Evolutionary conservation across 306 rosid genomes (phyloP).

Genomic region (Oemleria cerasiformis): DNA sequence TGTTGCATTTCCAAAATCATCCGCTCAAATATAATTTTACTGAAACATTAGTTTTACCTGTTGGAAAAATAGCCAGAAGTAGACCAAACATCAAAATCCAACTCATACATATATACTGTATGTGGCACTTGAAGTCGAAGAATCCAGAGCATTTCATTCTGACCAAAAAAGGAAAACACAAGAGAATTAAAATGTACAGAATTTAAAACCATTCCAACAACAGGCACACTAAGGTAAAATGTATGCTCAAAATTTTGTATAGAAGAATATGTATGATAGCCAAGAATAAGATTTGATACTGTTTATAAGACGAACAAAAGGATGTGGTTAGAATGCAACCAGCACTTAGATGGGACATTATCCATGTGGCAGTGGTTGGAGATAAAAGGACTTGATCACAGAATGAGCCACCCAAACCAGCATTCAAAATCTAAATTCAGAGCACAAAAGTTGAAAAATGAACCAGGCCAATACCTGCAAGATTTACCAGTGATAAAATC

Average conservation of each 20-base stretch:
- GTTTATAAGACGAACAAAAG: neutral
- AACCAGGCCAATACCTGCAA: slow-evolving; percentile 63
- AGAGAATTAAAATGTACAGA: slow-evolving; percentile 5
- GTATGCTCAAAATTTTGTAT: too few relatives aligned
- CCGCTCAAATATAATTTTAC: neutral
- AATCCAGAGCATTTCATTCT: slow-evolving; percentile 73
- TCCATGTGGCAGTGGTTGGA: neutral
- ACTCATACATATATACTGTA: slow-evolving; percentile 83
- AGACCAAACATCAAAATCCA: slow-evolving; percentile 81
- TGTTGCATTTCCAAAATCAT: neutral
- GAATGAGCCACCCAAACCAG: neutral
- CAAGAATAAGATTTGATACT: neutral
- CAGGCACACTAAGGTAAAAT: neutral
- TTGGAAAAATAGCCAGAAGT: slow-evolving; percentile 66
- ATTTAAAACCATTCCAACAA: neutral
- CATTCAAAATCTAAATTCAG: neutral
- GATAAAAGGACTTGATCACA: neutral
- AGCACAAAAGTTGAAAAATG: neutral
- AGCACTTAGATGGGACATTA: neutral
- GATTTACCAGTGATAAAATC: slow-evolving; percentile 69
- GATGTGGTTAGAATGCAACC: neutral
- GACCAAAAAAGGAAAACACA: slow-evolving; percentile 24
- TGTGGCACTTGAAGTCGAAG: slow-evolving; percentile 87
- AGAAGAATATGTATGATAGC: neutral
- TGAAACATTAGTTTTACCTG: slow-evolving; percentile 45